Evolutionary conservation across 2,329 filamentous ascomycete genomes (phyloP).

Genomic region (Talaromyces marneffei): DNA sequence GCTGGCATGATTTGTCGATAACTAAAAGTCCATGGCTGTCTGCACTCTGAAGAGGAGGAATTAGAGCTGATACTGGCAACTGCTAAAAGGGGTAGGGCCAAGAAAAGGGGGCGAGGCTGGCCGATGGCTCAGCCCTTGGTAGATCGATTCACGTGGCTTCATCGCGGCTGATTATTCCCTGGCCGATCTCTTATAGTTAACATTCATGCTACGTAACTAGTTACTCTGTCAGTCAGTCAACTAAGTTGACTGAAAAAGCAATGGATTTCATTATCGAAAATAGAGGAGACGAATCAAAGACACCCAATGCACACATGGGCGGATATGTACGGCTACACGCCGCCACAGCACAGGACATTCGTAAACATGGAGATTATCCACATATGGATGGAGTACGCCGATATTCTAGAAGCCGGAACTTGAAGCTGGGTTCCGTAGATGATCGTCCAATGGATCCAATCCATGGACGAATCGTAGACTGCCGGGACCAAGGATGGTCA

Average conservation of each 20-base stretch:
- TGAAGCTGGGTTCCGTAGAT: background rate
- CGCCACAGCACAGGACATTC: background rate
- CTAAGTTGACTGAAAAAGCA: too few species aligned
- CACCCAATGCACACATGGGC: background rate
- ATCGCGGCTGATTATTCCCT: slow-evolving; percentile 3
- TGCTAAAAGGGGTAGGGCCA: background rate
- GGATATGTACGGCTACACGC: background rate
- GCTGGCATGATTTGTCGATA: background rate
- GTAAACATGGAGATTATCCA: background rate
- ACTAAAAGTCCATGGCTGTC: background rate
- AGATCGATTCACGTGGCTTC: slow-evolving; percentile 5
- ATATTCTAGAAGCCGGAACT: background rate
- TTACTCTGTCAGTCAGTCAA: too few species aligned
- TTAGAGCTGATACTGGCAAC: background rate
- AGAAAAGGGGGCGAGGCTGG: background rate
- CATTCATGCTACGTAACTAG: background rate
- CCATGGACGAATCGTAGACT: too few species aligned
- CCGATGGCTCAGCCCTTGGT: background rate
- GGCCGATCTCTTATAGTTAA: background rate
- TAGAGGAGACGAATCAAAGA: background rate
- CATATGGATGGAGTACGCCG: background rate
- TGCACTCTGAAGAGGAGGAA: too few species aligned
- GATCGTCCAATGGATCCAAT: background rate
- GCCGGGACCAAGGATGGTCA: background rate
- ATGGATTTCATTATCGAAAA: background rate